phyloP scores from a whole-genome alignment of 495 filamentous ascomycete species.

The Neurospora hispaniola region DNA sequence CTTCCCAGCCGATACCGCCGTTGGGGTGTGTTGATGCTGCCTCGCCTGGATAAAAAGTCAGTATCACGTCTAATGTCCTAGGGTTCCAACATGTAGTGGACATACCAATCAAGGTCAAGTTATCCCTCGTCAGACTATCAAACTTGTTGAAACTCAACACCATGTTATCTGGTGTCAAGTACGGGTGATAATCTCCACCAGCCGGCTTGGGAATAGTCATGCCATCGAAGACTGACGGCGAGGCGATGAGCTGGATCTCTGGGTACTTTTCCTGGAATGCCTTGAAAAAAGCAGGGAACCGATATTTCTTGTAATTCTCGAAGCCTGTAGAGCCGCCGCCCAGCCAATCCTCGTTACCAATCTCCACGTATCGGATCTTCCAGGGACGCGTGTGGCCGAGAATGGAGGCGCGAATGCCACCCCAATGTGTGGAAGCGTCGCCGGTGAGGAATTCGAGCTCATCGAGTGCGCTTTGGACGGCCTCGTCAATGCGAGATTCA shows the following conservation, averaged over 20 bases:
- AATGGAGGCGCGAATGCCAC: slow-evolving; percentile 39
- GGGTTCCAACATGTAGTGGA: slow-evolving; percentile 14
- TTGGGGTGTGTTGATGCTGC: slow-evolving; percentile 46
- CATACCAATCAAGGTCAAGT: slow-evolving; percentile 24
- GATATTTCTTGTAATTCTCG: slow-evolving; percentile 42
- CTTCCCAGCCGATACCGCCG: slow-evolving; percentile 38
- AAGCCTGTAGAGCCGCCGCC: slow-evolving; percentile 23
- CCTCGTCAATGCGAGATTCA: slow-evolving; percentile 27
- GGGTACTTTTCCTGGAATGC: slow-evolving; percentile 49
- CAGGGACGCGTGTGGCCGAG: slow-evolving; percentile 50
- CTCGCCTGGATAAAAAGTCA: slow-evolving; percentile 25
- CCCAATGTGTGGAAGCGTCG: slow-evolving; percentile 46
- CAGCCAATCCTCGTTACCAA: slow-evolving; percentile 59
- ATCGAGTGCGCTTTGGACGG: slow-evolving; percentile 52
- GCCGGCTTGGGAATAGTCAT: slow-evolving; percentile 31
- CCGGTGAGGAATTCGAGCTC: slow-evolving; percentile 59
- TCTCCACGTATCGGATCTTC: slow-evolving; percentile 48
- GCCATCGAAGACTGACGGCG: slow-evolving; percentile 31
- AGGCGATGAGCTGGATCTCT: slow-evolving; percentile 49
- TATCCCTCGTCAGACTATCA: slow-evolving; percentile 20
- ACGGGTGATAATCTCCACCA: slow-evolving; percentile 34
- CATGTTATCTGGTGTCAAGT: slow-evolving; percentile 23
- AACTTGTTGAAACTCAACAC: slow-evolving; percentile 37
- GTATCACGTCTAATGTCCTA: neutral
- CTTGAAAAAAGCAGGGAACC: slow-evolving; percentile 45